Evolutionary conservation across 768 basidiomycete genomes (phyloP), one percentile per base, ranked within the genome.

Genomic region (Pleurotus tuber-regium): DNA sequence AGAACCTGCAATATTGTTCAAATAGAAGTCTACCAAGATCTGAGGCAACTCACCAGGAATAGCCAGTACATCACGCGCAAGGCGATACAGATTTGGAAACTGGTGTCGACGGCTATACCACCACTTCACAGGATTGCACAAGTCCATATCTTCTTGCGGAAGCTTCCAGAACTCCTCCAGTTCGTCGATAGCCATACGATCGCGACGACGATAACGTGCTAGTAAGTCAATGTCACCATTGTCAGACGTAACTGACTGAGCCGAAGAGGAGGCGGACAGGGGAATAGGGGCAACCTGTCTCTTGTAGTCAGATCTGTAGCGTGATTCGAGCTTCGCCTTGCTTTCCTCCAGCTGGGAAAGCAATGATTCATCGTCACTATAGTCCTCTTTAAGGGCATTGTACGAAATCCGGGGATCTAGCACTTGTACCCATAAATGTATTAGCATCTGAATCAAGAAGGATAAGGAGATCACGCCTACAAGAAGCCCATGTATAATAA

Each of bases 121-220:
- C n/a, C n/a, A n/a, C n/a, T n/a, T n/a, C n/a, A n/a, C n/a, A n/a
- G n/a, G n/a, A n/a, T n/a, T n/a, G n/a, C n/a, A n/a, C n/a, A n/a
- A n/a, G n/a, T n/a, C n/a, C n/a, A 44, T 26, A n/a, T 44, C 28
- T 19, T 44, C 43, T 12, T 26, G 43, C 5, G 43, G 43, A 28
- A 44, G 43, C 4, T 44, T 44, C 43, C 43, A 44, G 28, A 44
- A 44, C 24, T 44, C 43, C 21, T 44, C 24, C 8, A 44, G 25
- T 11, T 44, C 26, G 16, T 44, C 14, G n/a, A 14, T 28, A 16
- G 43, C 14, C 6, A 29, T 4, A 7, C 28, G 26, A 6, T 26
- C 25, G 7, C n/a, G 8, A 9, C 14, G 21, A 16, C 21, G 16
- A 26, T 44, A 44, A 10, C 25, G 6, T n/a, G 43, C 4, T 10